Base-by-base conservation (phyloP, 108 stramenopile genomes). In the Stephanodiscus minutulus region DNA sequence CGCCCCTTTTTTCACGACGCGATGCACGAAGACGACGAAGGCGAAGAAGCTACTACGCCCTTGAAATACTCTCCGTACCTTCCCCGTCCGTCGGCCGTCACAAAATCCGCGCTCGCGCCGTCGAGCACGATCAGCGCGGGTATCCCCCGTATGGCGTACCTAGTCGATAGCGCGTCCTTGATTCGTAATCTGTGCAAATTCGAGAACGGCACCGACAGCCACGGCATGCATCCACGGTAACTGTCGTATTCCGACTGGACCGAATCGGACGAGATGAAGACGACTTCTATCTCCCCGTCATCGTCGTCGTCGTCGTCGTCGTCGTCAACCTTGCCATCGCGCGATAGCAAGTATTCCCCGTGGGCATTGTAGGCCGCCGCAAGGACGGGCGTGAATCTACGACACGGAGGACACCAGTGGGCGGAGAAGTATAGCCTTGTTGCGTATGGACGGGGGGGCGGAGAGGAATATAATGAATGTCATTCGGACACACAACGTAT, bases 391-490 rank as follows among this genome's bases (percentile, higher is more conserved):
- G 97, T 98, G 71, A 94, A 96, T 50, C 77, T 68, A 39, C 93
- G 88, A 73, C 97, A 98, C 1, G 97, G 97, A 27, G 79, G 80
- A 73, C 97, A 92, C 94, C 94, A 95, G 68, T 88, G 87, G 0
- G 94, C 94, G 18, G 81, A 83, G 33, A 88, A 87, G 71, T 93
- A 94, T 21, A 80, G 68, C 77, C 76, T 33, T 33, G 31, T 49
- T 66, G 37, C 31, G 35, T 35, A 46, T 41, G 29, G 17, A 39
- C 31, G 20, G 29, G 25, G 35, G 60, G 13, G 28, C 39, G 48
- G 27, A 21, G 22, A 2, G 10, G 13, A 36, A 9, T 17, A 64
- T 48, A 39, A 28, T 2, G 33, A 35, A 25, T 5, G 22, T n/a
- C n/a, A n/a, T n/a, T n/a, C n/a, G n/a, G n/a, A n/a, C n/a, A n/a